These are phyloP conservation scores for Tylopilus vinaceipallidus DNA, from an alignment of 768 basidiomycete genomes.

Conservation along the genomic window DNA sequence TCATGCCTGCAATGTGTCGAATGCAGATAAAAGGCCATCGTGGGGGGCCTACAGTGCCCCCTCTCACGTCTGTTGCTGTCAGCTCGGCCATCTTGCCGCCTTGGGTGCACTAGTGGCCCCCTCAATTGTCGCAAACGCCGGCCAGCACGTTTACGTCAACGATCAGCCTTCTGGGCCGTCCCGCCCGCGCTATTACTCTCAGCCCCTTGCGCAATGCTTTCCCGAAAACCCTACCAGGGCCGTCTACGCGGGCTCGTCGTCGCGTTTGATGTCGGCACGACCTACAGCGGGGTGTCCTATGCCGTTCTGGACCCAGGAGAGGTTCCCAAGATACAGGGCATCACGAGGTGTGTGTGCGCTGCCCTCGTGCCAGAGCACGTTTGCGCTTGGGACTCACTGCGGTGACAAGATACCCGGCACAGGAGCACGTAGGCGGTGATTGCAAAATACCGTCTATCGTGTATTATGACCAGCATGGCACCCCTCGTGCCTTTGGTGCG, in stretches of 20 bases:
- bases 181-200: background rate
- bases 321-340: constrained; percentile 35
- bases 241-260: constrained; percentile 35
- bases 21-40: constrained; percentile 21
- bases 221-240: constrained; percentile 40
- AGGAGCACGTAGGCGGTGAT: constrained; percentile 42
- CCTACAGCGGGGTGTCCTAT: constrained; percentile 41
- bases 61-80: background rate
- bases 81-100: background rate
- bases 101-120: background rate
- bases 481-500: constrained; percentile 42
- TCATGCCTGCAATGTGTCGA: background rate
- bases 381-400: constrained; percentile 4
- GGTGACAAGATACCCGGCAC: constrained; percentile 36
- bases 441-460: constrained; percentile 50
- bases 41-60: background rate
- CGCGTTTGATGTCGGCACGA: constrained; percentile 41
- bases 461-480: constrained; percentile 43
- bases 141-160: constrained; percentile 9
- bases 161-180: constrained; percentile 1
- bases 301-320: constrained; percentile 41
- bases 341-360: constrained; percentile 27
- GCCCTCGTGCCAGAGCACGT: constrained; percentile 12
- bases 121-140: constrained; percentile 1
- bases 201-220: constrained; percentile 23